Evolutionary conservation across 371 early-diverging fungal species (phyloP).

Genomic region (Chytridium lagenaria): DNA sequence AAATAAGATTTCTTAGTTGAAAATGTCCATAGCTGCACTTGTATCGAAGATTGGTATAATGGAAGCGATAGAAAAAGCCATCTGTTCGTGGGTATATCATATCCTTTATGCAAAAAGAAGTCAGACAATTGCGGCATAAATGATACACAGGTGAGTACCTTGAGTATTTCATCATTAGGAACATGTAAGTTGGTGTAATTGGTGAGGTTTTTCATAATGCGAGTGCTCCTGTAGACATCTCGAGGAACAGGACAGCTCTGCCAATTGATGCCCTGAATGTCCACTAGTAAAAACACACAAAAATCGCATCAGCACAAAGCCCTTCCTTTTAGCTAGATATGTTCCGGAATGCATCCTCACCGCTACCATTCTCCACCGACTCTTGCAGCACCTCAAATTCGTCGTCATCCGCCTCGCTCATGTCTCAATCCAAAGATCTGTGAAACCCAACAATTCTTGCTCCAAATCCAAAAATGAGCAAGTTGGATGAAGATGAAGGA

Average conservation of each 20-base stretch:
- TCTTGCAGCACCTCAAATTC: too few relatives aligned
- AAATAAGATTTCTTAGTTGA: conserved; percentile 78
- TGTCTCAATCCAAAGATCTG: too few relatives aligned
- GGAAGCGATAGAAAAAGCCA: conserved; percentile 48
- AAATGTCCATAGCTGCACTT: conserved; percentile 64
- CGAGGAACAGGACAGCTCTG: conserved; percentile 34
- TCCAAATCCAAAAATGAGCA: too few relatives aligned
- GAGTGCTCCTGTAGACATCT: conserved; percentile 33
- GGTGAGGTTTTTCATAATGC: conserved; percentile 37
- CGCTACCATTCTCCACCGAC: too few relatives aligned
- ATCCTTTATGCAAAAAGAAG: conserved; percentile 6
- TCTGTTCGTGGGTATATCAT: conserved; percentile 21
- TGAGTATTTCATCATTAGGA: conserved; percentile 26
- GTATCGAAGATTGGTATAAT: conserved; percentile 44
- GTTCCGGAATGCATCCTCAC: too few relatives aligned
- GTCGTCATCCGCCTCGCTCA: too few relatives aligned
- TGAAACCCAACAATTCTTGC: too few relatives aligned
- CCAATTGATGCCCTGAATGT: conserved; percentile 53
- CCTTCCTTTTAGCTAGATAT: too few relatives aligned
- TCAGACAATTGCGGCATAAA: background rate
- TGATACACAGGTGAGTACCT: conserved; percentile 23
- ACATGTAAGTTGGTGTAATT: conserved; percentile 41
- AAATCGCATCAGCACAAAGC: background rate
- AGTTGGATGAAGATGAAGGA: too few relatives aligned
- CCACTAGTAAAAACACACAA: conserved; percentile 17